Evolutionary conservation across 148 eudicot genomes (phyloP).

Genomic region (Diospyros lotus): DNA sequence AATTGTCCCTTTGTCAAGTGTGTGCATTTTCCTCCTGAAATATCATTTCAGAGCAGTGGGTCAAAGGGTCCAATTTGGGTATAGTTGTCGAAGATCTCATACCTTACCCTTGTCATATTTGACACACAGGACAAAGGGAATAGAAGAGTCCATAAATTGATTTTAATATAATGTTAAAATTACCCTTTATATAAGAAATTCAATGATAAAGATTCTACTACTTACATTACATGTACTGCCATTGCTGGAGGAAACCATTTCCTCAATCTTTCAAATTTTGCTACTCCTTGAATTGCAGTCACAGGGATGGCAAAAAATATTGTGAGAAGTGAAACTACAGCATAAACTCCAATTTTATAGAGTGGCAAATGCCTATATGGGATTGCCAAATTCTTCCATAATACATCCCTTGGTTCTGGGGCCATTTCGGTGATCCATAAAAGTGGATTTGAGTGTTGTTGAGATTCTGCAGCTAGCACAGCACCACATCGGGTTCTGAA

Average conservation of each 20-base stretch:
- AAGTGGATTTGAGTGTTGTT: conserved; percentile 75
- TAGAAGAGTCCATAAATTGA: too few relatives aligned
- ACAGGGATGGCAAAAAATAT: conserved; percentile 84
- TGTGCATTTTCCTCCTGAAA: too few relatives aligned
- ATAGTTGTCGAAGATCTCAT: too few relatives aligned
- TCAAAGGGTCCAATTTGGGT: too few relatives aligned
- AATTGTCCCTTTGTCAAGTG: too few relatives aligned
- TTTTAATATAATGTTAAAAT: background rate
- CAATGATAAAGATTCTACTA: background rate
- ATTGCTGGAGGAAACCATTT: conserved; percentile 96
- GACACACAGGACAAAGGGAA: too few relatives aligned
- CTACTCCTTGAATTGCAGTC: conserved; percentile 87
- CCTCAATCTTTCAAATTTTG: conserved; percentile 69
- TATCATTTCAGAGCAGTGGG: too few relatives aligned
- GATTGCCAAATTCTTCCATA: conserved; percentile 72
- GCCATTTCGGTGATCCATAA: conserved; percentile 84
- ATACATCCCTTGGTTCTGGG: conserved; percentile 87
- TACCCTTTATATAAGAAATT: background rate
- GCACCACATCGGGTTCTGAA: conserved; percentile 76
- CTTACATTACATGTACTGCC: conserved; percentile 80
- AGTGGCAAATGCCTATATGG: conserved; percentile 55
- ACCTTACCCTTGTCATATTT: too few relatives aligned
- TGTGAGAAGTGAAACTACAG: conserved; percentile 67
- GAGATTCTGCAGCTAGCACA: conserved; percentile 75
- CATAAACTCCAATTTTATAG: conserved; percentile 55